These are phyloP conservation scores for Exophiala sideris DNA, from an alignment of 2,329 filamentous ascomycete species.

Conservation along the genomic window DNA sequence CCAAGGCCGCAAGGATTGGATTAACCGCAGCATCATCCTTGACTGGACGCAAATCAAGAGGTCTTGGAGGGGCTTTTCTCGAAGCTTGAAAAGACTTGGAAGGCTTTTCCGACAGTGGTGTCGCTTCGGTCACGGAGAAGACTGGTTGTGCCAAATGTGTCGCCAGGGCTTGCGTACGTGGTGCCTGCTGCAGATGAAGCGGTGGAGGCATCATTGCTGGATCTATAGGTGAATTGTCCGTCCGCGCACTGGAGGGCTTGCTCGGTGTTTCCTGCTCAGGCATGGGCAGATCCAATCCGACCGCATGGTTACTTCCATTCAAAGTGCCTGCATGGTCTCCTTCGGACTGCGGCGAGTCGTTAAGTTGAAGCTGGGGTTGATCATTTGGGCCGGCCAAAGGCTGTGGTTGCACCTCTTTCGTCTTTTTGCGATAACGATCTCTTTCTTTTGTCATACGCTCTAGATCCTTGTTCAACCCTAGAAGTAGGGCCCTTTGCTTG, in stretches of 20 bases:
- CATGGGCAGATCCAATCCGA: conserved; percentile 4
- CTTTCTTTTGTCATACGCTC: conserved; percentile 91
- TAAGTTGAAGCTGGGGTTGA: conserved; percentile 31
- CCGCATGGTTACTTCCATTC: not conserved
- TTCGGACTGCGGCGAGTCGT: conserved; percentile 24
- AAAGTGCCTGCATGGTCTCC: conserved; percentile 23
- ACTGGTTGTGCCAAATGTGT: conserved; percentile 20
- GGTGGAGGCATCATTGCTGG: conserved; percentile 24
- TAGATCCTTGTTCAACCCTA: conserved; percentile 90
- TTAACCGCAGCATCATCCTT: conserved; percentile 26
- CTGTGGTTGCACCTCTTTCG: conserved; percentile 68
- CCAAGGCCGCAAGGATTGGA: conserved; percentile 3
- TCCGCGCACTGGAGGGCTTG: not conserved
- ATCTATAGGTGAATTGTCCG: conserved; percentile 20
- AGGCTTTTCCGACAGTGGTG: conserved; percentile 46
- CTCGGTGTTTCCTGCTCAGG: conserved; percentile 8
- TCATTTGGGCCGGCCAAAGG: conserved; percentile 32
- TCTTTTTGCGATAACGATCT: conserved; percentile 84
- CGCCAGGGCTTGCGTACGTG: conserved; percentile 15
- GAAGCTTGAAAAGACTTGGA: conserved; percentile 56
- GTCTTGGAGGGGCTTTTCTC: conserved; percentile 80
- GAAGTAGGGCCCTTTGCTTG: conserved; percentile 90
- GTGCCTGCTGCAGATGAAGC: conserved; percentile 17
- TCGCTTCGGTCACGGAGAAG: conserved; percentile 33
- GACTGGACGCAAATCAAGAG: conserved; percentile 64